phyloP scores from a whole-genome alignment of 495 filamentous ascomycete species.

The Letharia columbiana region DNA sequence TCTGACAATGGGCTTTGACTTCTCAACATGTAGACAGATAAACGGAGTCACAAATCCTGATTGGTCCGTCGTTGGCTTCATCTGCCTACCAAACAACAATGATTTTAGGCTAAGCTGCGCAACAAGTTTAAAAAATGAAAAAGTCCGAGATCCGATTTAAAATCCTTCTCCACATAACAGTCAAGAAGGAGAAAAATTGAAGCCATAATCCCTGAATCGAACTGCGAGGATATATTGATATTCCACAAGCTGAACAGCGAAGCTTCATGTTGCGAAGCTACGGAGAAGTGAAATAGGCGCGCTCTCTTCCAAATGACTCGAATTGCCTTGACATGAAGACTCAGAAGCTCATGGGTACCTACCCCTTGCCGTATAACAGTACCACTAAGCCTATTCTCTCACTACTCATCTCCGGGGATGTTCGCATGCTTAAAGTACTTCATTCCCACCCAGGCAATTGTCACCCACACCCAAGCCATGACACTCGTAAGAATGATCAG shows the following conservation, averaged over 20 bases:
- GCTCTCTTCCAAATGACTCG: background rate
- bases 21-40: background rate
- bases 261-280: background rate
- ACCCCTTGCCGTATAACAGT: background rate
- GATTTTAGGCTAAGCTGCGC: background rate
- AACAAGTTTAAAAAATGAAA: background rate
- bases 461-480: slow-evolving; percentile 98
- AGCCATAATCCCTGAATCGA: background rate
- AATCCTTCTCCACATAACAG: background rate
- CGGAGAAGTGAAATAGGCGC: background rate
- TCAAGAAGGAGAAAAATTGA: background rate
- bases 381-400: slow-evolving; percentile 12
- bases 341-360: background rate
- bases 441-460: slow-evolving; percentile 96
- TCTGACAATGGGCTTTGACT: background rate
- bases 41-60: background rate
- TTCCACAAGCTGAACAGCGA: background rate
- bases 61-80: background rate
- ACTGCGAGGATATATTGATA: background rate
- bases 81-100: background rate
- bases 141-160: background rate
- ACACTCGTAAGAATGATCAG: slow-evolving; percentile 84
- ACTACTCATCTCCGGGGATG: slow-evolving; percentile 52
- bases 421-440: slow-evolving; percentile 98
- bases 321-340: background rate